A percentile compares a stretch with the other conserved stretches of the same genome.
Evolutionary conservation across 2,329 filamentous ascomycete species (phyloP).

Genomic region (Trichoderma sp.): DNA sequence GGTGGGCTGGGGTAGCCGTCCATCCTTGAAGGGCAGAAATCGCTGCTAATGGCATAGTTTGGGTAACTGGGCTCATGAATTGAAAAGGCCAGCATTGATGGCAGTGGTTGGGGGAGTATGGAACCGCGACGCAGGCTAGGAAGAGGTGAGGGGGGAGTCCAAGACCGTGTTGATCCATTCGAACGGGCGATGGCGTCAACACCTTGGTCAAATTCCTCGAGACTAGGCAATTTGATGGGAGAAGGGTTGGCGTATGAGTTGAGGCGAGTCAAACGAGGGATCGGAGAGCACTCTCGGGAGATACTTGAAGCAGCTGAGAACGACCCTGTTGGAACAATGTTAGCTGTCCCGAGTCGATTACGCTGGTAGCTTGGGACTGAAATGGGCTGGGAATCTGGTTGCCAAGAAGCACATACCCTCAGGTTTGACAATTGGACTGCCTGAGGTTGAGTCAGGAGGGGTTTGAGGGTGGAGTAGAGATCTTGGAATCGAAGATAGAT

Average conservation of each 20-base stretch:
- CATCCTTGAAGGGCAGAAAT: slow-evolving; percentile 24
- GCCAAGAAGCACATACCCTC: slow-evolving; percentile 28
- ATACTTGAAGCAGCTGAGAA: slow-evolving; percentile 25
- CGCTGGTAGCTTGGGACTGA: neutral
- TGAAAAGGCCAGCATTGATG: slow-evolving; percentile 25
- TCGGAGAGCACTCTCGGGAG: slow-evolving; percentile 28
- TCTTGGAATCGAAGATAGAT: slow-evolving; percentile 23
- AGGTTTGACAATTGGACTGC: slow-evolving; percentile 35
- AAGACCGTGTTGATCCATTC: slow-evolving; percentile 30
- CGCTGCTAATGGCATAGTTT: slow-evolving; percentile 25
- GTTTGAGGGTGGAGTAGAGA: slow-evolving; percentile 28
- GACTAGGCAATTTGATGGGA: slow-evolving; percentile 33
- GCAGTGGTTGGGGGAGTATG: slow-evolving; percentile 27
- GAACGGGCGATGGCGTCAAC: slow-evolving; percentile 36
- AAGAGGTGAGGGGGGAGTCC: slow-evolving; percentile 32
- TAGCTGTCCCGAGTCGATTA: slow-evolving; percentile 11
- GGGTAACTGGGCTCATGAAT: slow-evolving; percentile 22
- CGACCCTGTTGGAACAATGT: slow-evolving; percentile 22
- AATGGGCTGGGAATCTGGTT: neutral
- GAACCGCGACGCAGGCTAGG: slow-evolving; percentile 26
- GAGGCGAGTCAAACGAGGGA: slow-evolving; percentile 26
- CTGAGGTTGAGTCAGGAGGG: slow-evolving; percentile 34
- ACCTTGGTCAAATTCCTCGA: slow-evolving; percentile 39
- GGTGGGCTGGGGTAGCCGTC: slow-evolving; percentile 37
- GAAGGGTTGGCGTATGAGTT: slow-evolving; percentile 18